Evolutionary conservation across 441 rosid species (phyloP).

Genomic region (Populus hybrid): DNA sequence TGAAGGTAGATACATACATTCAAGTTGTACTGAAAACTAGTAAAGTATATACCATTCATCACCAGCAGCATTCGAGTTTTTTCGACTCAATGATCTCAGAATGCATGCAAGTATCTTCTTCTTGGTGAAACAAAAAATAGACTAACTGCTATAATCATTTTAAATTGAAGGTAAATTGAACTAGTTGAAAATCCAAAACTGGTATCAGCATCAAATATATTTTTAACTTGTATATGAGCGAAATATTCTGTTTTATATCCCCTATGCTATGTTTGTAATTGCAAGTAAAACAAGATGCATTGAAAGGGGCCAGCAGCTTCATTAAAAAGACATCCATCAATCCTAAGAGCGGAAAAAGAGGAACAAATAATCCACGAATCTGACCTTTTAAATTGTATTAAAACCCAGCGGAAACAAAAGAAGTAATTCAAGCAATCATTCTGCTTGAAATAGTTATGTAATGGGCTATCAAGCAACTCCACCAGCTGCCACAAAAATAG

Average conservation of each 20-base stretch:
- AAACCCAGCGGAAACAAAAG: slow-evolving; percentile 99
- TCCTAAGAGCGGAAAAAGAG: slow-evolving; percentile 4
- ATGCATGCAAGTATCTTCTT: background rate
- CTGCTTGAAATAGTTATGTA: slow-evolving; percentile 87
- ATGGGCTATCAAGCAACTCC: slow-evolving; percentile 84
- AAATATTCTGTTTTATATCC: background rate
- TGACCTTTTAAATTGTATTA: slow-evolving; percentile 94
- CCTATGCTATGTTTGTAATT: background rate
- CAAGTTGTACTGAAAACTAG: background rate
- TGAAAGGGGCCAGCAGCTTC: background rate
- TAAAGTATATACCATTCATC: background rate
- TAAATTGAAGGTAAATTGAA: background rate
- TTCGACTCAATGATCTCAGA: background rate
- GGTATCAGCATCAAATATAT: background rate
- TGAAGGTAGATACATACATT: background rate
- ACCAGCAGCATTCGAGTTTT: background rate
- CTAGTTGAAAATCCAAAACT: background rate
- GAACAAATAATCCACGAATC: slow-evolving; percentile 18
- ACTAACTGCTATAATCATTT: background rate
- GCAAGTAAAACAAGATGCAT: background rate
- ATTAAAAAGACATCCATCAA: background rate
- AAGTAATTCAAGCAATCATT: slow-evolving; percentile 97
- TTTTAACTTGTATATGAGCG: background rate
- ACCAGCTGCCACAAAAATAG: slow-evolving; percentile 62
- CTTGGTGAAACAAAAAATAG: background rate